Base-by-base conservation (phyloP, 2,329 filamentous ascomycete species). In the Colletotrichum aenigma region DNA sequence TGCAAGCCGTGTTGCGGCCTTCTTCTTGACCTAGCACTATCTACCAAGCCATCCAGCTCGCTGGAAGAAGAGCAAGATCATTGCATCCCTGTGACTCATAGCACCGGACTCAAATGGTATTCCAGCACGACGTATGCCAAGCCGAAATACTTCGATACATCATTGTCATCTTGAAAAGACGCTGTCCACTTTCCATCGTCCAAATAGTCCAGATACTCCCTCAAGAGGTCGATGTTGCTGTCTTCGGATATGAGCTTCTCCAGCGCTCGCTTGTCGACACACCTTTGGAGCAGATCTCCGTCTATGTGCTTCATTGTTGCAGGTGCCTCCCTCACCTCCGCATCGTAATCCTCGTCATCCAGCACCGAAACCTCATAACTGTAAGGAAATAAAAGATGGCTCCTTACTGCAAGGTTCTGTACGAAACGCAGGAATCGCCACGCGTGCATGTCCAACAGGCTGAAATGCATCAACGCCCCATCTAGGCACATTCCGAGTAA, bases 391-490 rank as follows among this genome's bases (percentile, higher is more conserved):
- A 92, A 83, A 5, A 81, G 78, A 8, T 82, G 80, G 30, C 88
- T 89, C 30, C 84, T 82, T 62, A 88, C 82, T 32, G 91, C 92
- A 64, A 97, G 82, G 74, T 94, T 93, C 80, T 97, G 93, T 2
- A 98, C 81, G 77, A 96, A 92, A 73, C 90, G 89, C 7, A 98
- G 87, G 6, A 98, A 87, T 8, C 89, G 88, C 91, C 93, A 94
- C 9, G 93, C 89, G 3, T 90, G 84, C 21, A 89, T 80, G 12
- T 88, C 86, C 1, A 98, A 85, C 16, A 96, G 85, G 1, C 90
- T 90, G 79, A 98, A 93, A 71, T 94, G 91, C 77, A 91, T 91
- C 28, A 96, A 80, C 0, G 93, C 91, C 2, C 95, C 95, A 79
- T 95, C 92, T 38, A 95, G 88, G 8, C 90, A 91, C 8, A 93